Evolutionary conservation across 371 early-diverging fungal species (phyloP), one percentile per base, ranked within the genome.

Genomic region (Mucor irregularis): DNA sequence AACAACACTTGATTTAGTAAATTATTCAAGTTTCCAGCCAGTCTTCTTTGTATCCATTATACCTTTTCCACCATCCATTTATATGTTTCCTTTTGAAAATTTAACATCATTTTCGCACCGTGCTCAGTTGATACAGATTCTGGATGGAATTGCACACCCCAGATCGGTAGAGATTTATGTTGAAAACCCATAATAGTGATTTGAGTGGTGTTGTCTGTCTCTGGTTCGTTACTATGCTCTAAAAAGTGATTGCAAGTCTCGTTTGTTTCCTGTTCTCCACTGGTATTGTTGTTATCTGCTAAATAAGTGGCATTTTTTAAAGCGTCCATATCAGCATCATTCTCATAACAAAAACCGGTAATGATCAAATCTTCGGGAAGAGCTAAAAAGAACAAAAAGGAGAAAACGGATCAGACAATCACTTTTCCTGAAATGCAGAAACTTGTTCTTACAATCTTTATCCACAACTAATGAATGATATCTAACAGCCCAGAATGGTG

Each of bases 111-210:
- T 11, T 60, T 65, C 10, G 57, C 43, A 2, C 97, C 97, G 59
- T 82, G 64, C 56, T 92, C 89, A 0, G 95, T 90, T 28, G 90
- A 90, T 10, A 97, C 89, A 6, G 95, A 94, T 73, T 98, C 98
- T 6, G 98, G 98, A 69, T 98, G 98, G 62, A 95, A 97, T 62
- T 98, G 97, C 25, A 98, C 95, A 7, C 95, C 94, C 80, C 88
- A 94, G 8, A 94, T 64, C 14, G 95, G 95, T 16, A 78, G 60
- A 1, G 47, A 35, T 22, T 47, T 69, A 69, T 95, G 96, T 35
- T 83, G 74, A 47, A 98, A 68, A 0, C 85, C 97, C 96, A 95
- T 95, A 7, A 96, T 44, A 0, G 79, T 88, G 0, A 77, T 74
- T 26, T 47, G 5, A 19, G 3, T 2, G 10, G 3, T 49, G 2